Conservation (phyloP, 495 filamentous ascomycete species). For the Lindgomyces ingoldianus region DNA sequence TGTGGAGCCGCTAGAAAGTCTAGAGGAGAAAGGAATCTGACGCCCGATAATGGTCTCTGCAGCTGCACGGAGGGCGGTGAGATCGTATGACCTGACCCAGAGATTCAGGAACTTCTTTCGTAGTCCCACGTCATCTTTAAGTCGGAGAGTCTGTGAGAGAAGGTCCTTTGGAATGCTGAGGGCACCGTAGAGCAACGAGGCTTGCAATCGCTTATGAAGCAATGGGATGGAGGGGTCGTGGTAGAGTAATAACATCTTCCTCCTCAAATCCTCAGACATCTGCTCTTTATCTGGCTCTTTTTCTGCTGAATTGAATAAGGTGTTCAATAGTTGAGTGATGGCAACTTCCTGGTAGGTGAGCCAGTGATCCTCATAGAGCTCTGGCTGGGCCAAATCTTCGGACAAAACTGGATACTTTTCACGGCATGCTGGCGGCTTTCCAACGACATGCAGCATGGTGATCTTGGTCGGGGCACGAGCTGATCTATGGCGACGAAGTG, state of each 20-base stretch:
- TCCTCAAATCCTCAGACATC: conserved; percentile 39
- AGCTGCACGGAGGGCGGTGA: conserved; percentile 52
- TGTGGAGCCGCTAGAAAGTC: conserved; percentile 33
- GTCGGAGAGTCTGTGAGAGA: conserved; percentile 49
- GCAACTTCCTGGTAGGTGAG: conserved; percentile 63
- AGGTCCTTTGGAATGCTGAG: conserved; percentile 58
- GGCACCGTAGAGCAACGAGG: conserved; percentile 64
- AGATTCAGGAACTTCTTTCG: conserved; percentile 58
- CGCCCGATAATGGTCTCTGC: conserved; percentile 64
- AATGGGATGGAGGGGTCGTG: conserved; percentile 54
- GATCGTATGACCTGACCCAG: conserved; percentile 62
- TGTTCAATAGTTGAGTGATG: conserved; percentile 63
- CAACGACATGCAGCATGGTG: conserved; percentile 26
- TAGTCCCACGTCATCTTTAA: conserved; percentile 62
- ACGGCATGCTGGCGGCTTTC: conserved; percentile 22
- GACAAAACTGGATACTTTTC: conserved; percentile 55
- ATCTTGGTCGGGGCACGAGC: conserved; percentile 32
- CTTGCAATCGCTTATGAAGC: conserved; percentile 62
- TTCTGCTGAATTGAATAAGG: conserved; percentile 50
- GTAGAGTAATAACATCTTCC: conserved; percentile 55
- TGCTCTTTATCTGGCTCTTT: conserved; percentile 21
- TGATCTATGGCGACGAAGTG: conserved; percentile 21
- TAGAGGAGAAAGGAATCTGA: conserved; percentile 44
- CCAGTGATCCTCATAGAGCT: conserved; percentile 68
- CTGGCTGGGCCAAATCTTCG: conserved; percentile 57